Evolutionary conservation across 2,329 filamentous ascomycete species (phyloP), one percentile per base, ranked within the genome.

Genomic region (Fusarium palustre): DNA sequence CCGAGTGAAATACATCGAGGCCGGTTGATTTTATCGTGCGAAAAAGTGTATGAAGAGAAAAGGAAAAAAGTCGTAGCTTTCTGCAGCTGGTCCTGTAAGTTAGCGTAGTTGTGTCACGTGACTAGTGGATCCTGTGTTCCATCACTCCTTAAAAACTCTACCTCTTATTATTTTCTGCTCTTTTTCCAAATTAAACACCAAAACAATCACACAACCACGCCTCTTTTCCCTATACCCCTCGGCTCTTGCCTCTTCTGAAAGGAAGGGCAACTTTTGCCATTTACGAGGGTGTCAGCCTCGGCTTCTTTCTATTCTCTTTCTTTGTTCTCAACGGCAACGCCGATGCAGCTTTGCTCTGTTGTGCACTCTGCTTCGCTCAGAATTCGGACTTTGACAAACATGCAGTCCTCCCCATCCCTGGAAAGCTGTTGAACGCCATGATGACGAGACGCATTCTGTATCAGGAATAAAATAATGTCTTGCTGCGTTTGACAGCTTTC

Each of bases 21-120:
- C 80, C 84, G 85, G 85, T 88, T 88, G 86, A 88, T 88, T 86
- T 88, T 83, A 83, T 86, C 81, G 84, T 87, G 86, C 86, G 59
- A 74, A 79, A 78, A 82, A 81, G 84, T 87, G 80, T 86, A 55
- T 66, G 46, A 76, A 76, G 75, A 71, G 71, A 69, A 55, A 59
- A 65, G 58, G 62, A 52, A 70, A 66, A 70, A 66, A 61, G 64
- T 59, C 52, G 41, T 66, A 28, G 28, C 41, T 36, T 25, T 34
- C 56, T 28, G 34, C 36, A n/a, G 4, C 34, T 22, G n/a, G 12
- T 34, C 30, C 43, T 12, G 24, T 50, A 28, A 47, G 48, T 30
- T 64, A 33, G 33, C 31, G 33, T 34, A 24, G 53, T 36, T 7
- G 24, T 57, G 59, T 72, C 71, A 79, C 77, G 77, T 79, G 77